These are phyloP conservation scores for Amborella trichopoda DNA, from an alignment of 164 flowering plant genomes.

Conservation along the genomic window DNA sequence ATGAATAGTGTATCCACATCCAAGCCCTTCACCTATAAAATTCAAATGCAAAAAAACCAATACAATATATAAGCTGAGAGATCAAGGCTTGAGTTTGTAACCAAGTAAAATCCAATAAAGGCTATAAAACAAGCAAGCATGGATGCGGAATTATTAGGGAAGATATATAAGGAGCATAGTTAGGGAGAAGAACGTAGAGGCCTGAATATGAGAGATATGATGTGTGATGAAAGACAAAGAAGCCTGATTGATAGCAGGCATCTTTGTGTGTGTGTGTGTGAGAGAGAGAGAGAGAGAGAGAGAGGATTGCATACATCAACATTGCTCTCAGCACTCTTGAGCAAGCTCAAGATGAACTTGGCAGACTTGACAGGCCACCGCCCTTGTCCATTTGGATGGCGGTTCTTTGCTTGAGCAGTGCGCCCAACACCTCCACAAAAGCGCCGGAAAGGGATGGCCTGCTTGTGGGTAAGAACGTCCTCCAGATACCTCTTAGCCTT, in stretches of 20 bases:
- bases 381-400: slow-evolving; percentile 93
- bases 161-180: too few species aligned
- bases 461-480: slow-evolving; percentile 84
- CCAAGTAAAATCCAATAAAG: too few species aligned
- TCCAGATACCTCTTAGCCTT: slow-evolving; percentile 86
- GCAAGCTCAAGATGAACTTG: slow-evolving; percentile 66
- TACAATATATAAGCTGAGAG: background rate
- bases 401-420: slow-evolving; percentile 88
- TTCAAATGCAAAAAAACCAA: background rate
- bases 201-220: too few species aligned
- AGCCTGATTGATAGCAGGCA: too few species aligned
- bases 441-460: slow-evolving; percentile 87
- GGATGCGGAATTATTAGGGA: too few species aligned
- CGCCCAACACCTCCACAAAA: slow-evolving; percentile 95
- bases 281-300: background rate
- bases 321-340: slow-evolving; percentile 95
- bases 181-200: too few species aligned
- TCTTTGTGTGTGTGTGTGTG: too few species aligned
- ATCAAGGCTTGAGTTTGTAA: too few species aligned
- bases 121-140: too few species aligned
- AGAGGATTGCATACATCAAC: slow-evolving; percentile 45
- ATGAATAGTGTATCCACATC: slow-evolving; percentile 68
- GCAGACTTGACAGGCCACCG: slow-evolving; percentile 97
- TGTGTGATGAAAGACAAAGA: too few species aligned
- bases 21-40: slow-evolving; percentile 66